phyloP scores from a whole-genome alignment of 2,329 filamentous ascomycete genomes.

The Talaromyces islandicus region DNA sequence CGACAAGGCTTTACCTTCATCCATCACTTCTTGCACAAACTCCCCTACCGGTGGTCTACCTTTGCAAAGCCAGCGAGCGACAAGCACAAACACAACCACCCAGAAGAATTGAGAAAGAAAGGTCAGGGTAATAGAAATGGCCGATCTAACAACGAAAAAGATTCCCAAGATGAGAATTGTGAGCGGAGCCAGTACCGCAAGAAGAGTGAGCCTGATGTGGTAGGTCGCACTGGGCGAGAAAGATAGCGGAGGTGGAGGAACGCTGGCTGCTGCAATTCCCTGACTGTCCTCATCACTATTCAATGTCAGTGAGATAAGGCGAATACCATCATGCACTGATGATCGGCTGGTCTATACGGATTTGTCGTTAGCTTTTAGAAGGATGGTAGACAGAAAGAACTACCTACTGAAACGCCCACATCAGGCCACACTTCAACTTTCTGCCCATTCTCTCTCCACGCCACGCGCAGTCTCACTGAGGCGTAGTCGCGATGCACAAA shows the following conservation, averaged over 20 bases:
- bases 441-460: neutral
- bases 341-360: neutral
- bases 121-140: neutral
- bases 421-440: conserved; percentile 3
- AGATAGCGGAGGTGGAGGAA: conserved; percentile 5
- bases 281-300: neutral
- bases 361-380: neutral
- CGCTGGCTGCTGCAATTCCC: neutral
- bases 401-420: neutral
- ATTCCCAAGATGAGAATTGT: neutral
- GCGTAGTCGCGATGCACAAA: conserved; percentile 2
- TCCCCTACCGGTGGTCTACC: conserved; percentile 2
- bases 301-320: conserved; percentile 1
- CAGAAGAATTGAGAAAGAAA: neutral
- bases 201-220: neutral
- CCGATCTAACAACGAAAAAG: neutral
- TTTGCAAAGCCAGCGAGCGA: conserved; percentile 3
- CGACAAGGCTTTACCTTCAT: neutral
- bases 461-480: neutral
- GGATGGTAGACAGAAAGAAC: neutral
- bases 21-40: neutral
- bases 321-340: neutral
- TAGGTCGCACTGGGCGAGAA: conserved; percentile 1
- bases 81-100: neutral
- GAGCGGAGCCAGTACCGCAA: neutral